Evolutionary conservation across 768 basidiomycete species (phyloP).

Genomic region (Psilocybe cubensis): DNA sequence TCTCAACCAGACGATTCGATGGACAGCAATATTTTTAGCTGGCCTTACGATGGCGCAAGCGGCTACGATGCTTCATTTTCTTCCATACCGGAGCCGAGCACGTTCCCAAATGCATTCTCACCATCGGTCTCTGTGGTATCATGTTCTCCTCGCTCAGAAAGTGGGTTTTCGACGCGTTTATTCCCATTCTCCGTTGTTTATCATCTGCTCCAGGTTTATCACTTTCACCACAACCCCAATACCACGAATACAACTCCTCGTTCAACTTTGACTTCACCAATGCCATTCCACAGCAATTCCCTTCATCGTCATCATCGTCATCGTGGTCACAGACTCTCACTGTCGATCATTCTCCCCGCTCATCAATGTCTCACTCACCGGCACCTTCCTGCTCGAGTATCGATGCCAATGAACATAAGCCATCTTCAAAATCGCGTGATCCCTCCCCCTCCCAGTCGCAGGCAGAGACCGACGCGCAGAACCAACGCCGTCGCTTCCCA

Average conservation of each 20-base stretch:
- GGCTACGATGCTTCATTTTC: constrained; percentile 27
- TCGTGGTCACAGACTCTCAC: constrained; percentile 16
- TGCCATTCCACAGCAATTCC: constrained; percentile 27
- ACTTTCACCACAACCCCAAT: constrained; percentile 35
- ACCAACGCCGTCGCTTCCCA: constrained; percentile 46
- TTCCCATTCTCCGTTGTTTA: constrained; percentile 2
- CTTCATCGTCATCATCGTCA: constrained; percentile 20
- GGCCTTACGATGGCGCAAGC: constrained; percentile 29
- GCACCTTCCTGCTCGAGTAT: constrained; percentile 29
- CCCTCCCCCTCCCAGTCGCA: constrained; percentile 12
- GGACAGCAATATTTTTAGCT: constrained; percentile 24
- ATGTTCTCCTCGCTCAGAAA: constrained; percentile 36
- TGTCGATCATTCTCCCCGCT: constrained; percentile 19
- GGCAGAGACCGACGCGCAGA: constrained; percentile 35
- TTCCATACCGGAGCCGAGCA: constrained; percentile 20
- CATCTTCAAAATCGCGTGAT: constrained; percentile 13
- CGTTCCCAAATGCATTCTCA: constrained; percentile 24
- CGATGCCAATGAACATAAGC: constrained; percentile 24
- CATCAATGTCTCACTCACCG: constrained; percentile 27
- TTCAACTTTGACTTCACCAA: constrained; percentile 37
- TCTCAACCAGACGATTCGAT: constrained; percentile 23
- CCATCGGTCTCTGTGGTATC: constrained; percentile 33
- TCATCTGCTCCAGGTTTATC: constrained; percentile 18
- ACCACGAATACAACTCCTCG: constrained; percentile 33
- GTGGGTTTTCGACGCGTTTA: constrained; percentile 18